Base-by-base conservation (phyloP, 106 monocot species). In the Posidonia australis region DNA sequence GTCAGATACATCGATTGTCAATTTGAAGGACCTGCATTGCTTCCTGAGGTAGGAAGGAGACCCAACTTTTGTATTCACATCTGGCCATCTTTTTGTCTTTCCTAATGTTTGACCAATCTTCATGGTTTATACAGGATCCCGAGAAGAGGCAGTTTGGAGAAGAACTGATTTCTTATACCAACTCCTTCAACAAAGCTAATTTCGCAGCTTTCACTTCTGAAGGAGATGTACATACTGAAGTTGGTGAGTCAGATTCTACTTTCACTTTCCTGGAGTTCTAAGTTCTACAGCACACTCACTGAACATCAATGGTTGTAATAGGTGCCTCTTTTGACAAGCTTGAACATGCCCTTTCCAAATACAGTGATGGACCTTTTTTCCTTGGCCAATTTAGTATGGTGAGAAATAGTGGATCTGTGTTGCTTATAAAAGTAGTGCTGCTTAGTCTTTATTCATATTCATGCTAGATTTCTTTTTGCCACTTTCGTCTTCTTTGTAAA, bases 301-400 rank as follows among this genome's bases (percentile, higher is more conserved):
- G 5, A 55, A 9, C 21, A 58, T 52, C 24, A 3, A 11, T 21
- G 29, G n/a, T 54, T 74, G 42, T 31, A 46, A 29, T 64, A 92
- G 92, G 45, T 74, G 49, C 70, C 72, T 77, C 80, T 31, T 74
- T 72, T 28, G 82, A 92, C 58, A 84, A 82, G 41, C 51, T 92
- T 41, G 92, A 92, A 62, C 73, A 70, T 51, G 70, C 67, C 16
- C 82, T 92, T 60, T 75, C 73, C 9, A 84, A 80, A 46, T 87
- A 78, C 59, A 73, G 77, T 56, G 86, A 92, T 60, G 92, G 92
- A 13, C 84, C 84, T 9, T 92, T 92, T 66, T 85, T 92, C 70
- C 78, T 87, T 45, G 87, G 87, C 21, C 66, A 84, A 31, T 92
- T 92, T 28, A 87, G 87, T 69, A 30, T 82, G 71, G 92, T 92